phyloP scores from a whole-genome alignment of 352 stramenopile species.

The Peronospora belbahrii region DNA sequence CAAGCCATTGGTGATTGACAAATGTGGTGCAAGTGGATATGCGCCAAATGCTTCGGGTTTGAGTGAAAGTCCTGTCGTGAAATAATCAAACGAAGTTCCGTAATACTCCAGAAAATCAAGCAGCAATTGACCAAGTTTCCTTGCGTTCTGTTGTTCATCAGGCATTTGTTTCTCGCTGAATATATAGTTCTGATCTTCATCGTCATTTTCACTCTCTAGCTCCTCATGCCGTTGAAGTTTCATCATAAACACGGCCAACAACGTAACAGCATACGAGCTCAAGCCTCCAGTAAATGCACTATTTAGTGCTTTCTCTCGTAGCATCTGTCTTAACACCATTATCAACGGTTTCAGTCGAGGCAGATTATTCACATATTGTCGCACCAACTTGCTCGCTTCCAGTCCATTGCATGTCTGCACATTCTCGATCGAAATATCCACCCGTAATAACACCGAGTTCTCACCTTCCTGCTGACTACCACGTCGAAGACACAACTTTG shows the following conservation, averaged over 20 bases:
- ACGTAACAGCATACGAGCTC: conserved; percentile 81
- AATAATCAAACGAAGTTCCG: conserved; percentile 77
- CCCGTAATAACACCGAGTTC: conserved; percentile 28
- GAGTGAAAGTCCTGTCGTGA: conserved; percentile 71
- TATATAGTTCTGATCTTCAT: not conserved
- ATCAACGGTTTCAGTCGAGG: conserved; percentile 70
- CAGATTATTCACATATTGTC: conserved; percentile 57
- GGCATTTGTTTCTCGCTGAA: not conserved
- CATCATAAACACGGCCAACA: conserved; percentile 81
- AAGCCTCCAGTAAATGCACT: conserved; percentile 85
- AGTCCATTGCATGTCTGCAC: conserved; percentile 72
- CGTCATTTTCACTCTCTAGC: conserved; percentile 11
- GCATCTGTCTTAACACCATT: conserved; percentile 81
- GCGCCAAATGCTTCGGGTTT: conserved; percentile 70
- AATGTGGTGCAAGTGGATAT: conserved; percentile 52
- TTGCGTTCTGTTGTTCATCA: conserved; percentile 19
- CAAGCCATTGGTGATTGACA: conserved; percentile 33
- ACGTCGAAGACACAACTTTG: conserved; percentile 63
- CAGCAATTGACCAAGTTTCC: conserved; percentile 51
- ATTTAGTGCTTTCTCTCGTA: conserved; percentile 84
- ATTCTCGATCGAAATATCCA: conserved; percentile 89
- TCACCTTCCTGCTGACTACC: conserved; percentile 24
- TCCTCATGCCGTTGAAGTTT: conserved; percentile 57
- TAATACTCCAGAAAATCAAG: conserved; percentile 88
- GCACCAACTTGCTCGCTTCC: conserved; percentile 76